Conservation (phyloP, 2,329 filamentous ascomycete genomes). For the Claviceps sp. region DNA sequence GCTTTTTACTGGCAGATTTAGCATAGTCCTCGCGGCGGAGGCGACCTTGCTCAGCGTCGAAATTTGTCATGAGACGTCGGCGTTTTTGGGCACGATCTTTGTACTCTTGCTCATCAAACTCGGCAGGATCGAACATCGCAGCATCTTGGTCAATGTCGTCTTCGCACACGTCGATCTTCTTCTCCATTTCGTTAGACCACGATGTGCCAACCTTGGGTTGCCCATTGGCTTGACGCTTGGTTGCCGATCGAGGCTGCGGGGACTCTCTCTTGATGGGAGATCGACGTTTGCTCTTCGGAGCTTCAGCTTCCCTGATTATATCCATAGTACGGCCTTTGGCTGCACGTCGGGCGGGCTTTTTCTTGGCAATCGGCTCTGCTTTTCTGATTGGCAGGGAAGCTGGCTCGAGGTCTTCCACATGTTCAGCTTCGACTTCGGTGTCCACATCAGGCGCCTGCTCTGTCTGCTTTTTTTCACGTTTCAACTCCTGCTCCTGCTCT, state of each 20-base stretch:
- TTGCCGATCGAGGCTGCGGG: constrained; percentile 32
- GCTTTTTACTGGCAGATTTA: constrained; percentile 43
- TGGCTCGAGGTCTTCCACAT: constrained; percentile 22
- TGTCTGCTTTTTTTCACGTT: too few relatives aligned
- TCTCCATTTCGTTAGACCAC: constrained; percentile 39
- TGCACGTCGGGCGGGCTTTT: constrained; percentile 19
- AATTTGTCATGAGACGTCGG: constrained; percentile 47
- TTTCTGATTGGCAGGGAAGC: constrained; percentile 15
- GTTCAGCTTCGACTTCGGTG: constrained; percentile 16
- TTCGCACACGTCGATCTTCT: constrained; percentile 25
- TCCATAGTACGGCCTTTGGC: constrained; percentile 38
- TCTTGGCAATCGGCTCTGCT: constrained; percentile 17
- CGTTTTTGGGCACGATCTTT: constrained; percentile 52
- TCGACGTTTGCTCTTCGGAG: constrained; percentile 35
- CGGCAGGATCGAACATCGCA: constrained; percentile 27
- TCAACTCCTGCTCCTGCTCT: constrained; percentile 4
- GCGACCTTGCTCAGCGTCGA: constrained; percentile 52
- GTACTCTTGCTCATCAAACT: constrained; percentile 33
- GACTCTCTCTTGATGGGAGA: constrained; percentile 36
- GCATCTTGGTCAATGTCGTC: constrained; percentile 33
- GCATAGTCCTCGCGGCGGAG: constrained; percentile 46
- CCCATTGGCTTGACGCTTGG: constrained; percentile 48
- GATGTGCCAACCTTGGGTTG: constrained; percentile 47
- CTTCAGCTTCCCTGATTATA: constrained; percentile 36
- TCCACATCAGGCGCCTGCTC: constrained; percentile 11